These are phyloP conservation scores for Lenzites betulinus DNA, from an alignment of 768 basidiomycete genomes.

Conservation along the genomic window DNA sequence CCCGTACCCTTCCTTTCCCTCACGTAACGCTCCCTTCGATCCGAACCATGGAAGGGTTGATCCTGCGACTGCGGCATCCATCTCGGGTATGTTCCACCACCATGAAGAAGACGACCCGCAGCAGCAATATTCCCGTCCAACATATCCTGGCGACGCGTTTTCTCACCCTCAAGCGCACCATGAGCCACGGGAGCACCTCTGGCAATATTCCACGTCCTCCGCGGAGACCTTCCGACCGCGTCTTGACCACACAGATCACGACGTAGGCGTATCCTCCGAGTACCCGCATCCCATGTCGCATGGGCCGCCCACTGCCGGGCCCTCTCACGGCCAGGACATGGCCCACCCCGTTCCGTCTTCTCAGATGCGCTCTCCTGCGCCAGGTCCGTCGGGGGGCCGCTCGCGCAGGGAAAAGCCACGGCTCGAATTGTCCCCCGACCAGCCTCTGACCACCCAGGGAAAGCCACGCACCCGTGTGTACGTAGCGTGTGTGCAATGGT, in stretches of 20 bases:
- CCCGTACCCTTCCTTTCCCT: conserved; percentile 10
- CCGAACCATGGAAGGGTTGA: conserved; percentile 15
- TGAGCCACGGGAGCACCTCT: conserved; percentile 6
- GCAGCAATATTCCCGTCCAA: conserved; percentile 13
- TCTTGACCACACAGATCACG: conserved; percentile 11
- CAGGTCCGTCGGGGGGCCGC: conserved; percentile 17
- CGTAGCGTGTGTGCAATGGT: conserved; percentile 82
- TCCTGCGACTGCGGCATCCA: conserved; percentile 11
- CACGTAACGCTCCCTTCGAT: conserved; percentile 13
- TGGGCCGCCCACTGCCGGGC: background rate
- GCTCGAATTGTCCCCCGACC: conserved; percentile 72
- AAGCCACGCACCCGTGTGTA: conserved; percentile 74
- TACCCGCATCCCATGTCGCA: conserved; percentile 8
- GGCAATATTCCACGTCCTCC: conserved; percentile 11
- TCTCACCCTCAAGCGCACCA: conserved; percentile 1
- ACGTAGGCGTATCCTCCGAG: conserved; percentile 1
- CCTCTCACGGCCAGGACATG: conserved; percentile 15
- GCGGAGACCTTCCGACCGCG: conserved; percentile 12
- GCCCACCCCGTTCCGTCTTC: background rate
- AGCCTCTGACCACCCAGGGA: conserved; percentile 82
- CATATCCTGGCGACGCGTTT: conserved; percentile 6
- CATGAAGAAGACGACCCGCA: conserved; percentile 17
- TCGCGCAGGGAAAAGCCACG: conserved; percentile 43
- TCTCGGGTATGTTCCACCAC: conserved; percentile 24
- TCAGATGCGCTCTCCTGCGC: conserved; percentile 4